phyloP scores from a whole-genome alignment of 768 basidiomycete genomes.

The Boletus rufocinnamomeus region DNA sequence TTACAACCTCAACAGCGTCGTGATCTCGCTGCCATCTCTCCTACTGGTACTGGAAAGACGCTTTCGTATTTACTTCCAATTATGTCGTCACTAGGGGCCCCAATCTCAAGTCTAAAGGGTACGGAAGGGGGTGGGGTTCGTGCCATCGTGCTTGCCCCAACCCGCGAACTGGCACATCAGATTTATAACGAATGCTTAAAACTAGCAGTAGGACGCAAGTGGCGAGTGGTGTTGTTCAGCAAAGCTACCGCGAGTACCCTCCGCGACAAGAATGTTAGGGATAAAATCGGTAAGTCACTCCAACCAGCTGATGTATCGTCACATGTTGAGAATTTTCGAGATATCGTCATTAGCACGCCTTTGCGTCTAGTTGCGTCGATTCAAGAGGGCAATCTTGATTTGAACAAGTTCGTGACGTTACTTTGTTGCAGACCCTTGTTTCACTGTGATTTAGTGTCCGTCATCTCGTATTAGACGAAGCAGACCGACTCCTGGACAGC shows the following conservation, averaged over 20 bases:
- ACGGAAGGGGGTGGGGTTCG: constrained; percentile 61
- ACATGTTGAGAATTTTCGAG: constrained; percentile 40
- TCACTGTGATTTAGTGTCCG: constrained; percentile 58
- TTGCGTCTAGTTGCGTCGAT: constrained; percentile 83
- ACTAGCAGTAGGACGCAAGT: constrained; percentile 77
- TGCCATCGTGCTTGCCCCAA: constrained; percentile 85
- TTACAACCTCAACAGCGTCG: constrained; percentile 49
- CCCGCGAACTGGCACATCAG: constrained; percentile 94
- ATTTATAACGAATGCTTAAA: constrained; percentile 90
- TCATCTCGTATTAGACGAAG: constrained; percentile 87
- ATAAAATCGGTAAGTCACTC: constrained; percentile 70
- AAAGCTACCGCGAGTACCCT: constrained; percentile 88
- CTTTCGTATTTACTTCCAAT: constrained; percentile 88
- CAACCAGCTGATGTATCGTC: neutral
- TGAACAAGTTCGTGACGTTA: constrained; percentile 64
- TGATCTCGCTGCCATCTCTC: constrained; percentile 92
- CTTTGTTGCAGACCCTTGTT: constrained; percentile 1
- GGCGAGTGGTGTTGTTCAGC: constrained; percentile 80
- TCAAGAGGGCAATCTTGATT: constrained; percentile 61
- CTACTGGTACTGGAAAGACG: constrained; percentile 98
- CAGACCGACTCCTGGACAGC: constrained; percentile 84
- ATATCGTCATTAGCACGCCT: constrained; percentile 92
- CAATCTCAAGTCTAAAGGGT: constrained; percentile 49
- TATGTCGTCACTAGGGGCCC: constrained; percentile 58
- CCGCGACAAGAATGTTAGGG: constrained; percentile 65